phyloP scores from a whole-genome alignment of 2,329 filamentous ascomycete species.

The Aspergillus sp. region DNA sequence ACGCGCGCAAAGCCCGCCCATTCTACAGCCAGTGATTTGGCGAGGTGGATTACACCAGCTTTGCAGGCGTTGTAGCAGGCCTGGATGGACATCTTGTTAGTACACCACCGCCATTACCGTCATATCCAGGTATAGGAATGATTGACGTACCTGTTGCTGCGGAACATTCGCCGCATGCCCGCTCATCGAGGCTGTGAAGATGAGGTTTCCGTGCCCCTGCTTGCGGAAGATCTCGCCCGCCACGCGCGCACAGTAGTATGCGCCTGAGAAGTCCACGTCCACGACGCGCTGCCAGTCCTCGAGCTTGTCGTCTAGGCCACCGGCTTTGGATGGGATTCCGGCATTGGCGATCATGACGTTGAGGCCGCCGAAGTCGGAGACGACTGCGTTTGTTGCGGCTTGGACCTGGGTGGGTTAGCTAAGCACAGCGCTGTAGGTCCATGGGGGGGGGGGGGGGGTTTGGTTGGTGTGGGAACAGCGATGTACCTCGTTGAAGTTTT shows the following conservation, averaged over 20 bases:
- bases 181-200: slow-evolving; percentile 76
- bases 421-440: too few relatives aligned
- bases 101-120: too few relatives aligned
- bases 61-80: slow-evolving; percentile 68
- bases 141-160: slow-evolving; percentile 47
- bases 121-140: neutral
- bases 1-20: slow-evolving; percentile 73
- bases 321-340: slow-evolving; percentile 71
- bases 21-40: slow-evolving; percentile 71
- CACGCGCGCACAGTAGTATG: slow-evolving; percentile 59
- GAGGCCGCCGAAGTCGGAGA: slow-evolving; percentile 72
- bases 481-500: neutral
- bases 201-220: slow-evolving; percentile 68
- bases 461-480: too few relatives aligned
- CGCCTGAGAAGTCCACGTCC: slow-evolving; percentile 59
- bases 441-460: too few relatives aligned
- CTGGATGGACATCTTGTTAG: slow-evolving; percentile 42
- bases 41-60: slow-evolving; percentile 56
- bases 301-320: slow-evolving; percentile 63
- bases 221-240: slow-evolving; percentile 69
- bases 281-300: slow-evolving; percentile 69
- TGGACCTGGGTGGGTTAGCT: neutral
- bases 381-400: slow-evolving; percentile 24
- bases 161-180: slow-evolving; percentile 77
- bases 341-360: slow-evolving; percentile 80